phyloP scores from a whole-genome alignment of 495 filamentous ascomycete genomes.

The Penicillium nucicola region DNA sequence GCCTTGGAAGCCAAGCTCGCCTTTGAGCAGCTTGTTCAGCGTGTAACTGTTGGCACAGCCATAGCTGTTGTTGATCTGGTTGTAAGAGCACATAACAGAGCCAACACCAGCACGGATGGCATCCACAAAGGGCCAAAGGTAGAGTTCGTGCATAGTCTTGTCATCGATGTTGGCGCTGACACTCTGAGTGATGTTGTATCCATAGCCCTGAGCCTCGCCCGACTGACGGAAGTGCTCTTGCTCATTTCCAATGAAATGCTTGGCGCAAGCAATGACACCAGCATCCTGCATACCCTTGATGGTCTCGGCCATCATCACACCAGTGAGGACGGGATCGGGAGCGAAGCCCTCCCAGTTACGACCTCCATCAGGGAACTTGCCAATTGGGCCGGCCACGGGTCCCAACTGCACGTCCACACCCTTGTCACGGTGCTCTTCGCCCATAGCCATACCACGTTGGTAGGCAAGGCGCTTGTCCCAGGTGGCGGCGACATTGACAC shows the following conservation, averaged over 20 bases:
- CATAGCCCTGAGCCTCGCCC: conserved; percentile 58
- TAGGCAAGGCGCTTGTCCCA: conserved; percentile 74
- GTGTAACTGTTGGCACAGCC: conserved; percentile 68
- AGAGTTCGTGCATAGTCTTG: conserved; percentile 90
- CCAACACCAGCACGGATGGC: conserved; percentile 74
- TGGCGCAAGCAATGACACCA: conserved; percentile 77
- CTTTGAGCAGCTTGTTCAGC: conserved; percentile 81
- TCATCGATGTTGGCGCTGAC: conserved; percentile 87
- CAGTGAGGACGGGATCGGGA: conserved; percentile 74
- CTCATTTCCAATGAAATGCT: conserved; percentile 76
- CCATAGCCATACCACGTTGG: conserved; percentile 74
- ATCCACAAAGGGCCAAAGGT: conserved; percentile 85
- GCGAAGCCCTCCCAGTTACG: conserved; percentile 79
- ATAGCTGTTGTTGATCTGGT: conserved; percentile 76
- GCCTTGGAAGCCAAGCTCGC: conserved; percentile 91
- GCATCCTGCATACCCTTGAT: conserved; percentile 81
- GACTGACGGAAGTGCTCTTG: conserved; percentile 80
- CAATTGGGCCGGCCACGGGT: conserved; percentile 84
- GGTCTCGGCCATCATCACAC: conserved; percentile 67
- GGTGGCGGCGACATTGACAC: conserved; percentile 78
- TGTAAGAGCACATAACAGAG: conserved; percentile 91
- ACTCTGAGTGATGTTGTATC: conserved; percentile 61
- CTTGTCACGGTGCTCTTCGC: conserved; percentile 74
- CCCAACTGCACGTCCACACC: conserved; percentile 84
- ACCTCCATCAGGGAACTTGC: conserved; percentile 71